These are phyloP conservation scores for Paraconiothyrium brasiliense DNA, from an alignment of 2,329 filamentous ascomycete species.

Conservation along the genomic window DNA sequence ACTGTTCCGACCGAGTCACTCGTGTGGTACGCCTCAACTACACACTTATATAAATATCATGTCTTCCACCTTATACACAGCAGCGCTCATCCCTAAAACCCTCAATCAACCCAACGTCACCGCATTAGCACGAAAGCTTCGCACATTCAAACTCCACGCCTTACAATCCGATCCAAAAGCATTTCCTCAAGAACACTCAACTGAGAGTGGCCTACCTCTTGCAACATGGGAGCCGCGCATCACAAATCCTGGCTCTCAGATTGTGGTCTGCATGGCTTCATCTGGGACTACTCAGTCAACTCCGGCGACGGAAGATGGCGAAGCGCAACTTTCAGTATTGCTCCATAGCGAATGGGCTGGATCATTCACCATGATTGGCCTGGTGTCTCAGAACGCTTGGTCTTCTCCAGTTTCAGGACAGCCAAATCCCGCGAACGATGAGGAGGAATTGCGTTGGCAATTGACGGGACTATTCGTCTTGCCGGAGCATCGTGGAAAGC, in stretches of 20 bases:
- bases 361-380: constrained; percentile 18
- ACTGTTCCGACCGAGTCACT: too few species aligned
- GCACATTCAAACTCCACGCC: not conserved
- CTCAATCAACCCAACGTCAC: not conserved
- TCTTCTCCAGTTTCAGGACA: constrained; percentile 12
- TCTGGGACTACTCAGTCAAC: too few species aligned
- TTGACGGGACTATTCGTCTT: constrained; percentile 17
- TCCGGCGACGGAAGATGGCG: not conserved
- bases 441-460: constrained; percentile 13
- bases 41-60: too few species aligned
- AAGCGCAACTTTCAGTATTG: not conserved
- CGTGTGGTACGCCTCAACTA: too few species aligned
- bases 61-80: not conserved
- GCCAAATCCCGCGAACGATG: constrained; percentile 12
- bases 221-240: constrained; percentile 15
- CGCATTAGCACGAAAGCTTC: not conserved
- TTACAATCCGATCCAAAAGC: not conserved
- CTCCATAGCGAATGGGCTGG: constrained; percentile 16
- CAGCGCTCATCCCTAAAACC: not conserved
- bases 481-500: constrained; percentile 5
- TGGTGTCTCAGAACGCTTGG: constrained; percentile 9
- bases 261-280: constrained; percentile 11
- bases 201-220: constrained; percentile 11
- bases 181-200: not conserved
- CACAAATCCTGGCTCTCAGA: constrained; percentile 9